Base-by-base conservation (phyloP, 139 green algal species). In the Zygnema circumcarinatum region DNA sequence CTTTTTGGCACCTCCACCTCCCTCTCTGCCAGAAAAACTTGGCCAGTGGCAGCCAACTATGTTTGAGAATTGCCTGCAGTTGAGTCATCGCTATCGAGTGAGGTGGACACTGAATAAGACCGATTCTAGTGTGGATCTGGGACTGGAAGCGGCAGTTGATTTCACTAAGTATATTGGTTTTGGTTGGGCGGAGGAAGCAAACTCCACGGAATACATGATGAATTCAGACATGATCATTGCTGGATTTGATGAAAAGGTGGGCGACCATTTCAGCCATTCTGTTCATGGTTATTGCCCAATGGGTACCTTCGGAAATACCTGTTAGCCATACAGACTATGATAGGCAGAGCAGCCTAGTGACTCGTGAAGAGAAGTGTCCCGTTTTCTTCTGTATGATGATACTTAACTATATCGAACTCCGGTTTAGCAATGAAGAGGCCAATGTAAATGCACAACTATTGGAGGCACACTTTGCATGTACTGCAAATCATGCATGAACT, bases 1-100 rank as follows among this genome's bases (percentile, higher is more conserved):
- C 16, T n/a, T n/a, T n/a, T n/a, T n/a, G n/a, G n/a, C n/a, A n/a
- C 39, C 76, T 62, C 20, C 76, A 7, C 76, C 76, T 3, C 76
- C 76, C 1, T 2, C 40, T 2, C 38, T 35, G 38, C 74, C 74
- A 32, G 1, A 36, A 1, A 84, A 79, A 62, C 38, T 32, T 39
- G 80, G 85, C 29, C 31, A 35, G 38, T 33, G 33, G 33, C 85
- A 89, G 85, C 80, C 79, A 11, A 89, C 85, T 0, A 89, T 89
- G 80, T 90, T 89, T 54, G 79, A 83, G 2, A 89, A 54, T 38
- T 89, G 85, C 53, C 56, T 83, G 80, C n/a, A 89, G 85, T 40
- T 89, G 47, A 89, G 85, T 2, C 53, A 52, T 41, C 69, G 36
- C 1, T 78, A 72, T n/a, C 38, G 84, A 16, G 79, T 89, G 22